phyloP scores from a whole-genome alignment of 2,329 filamentous ascomycete species.

The Fusarium sp. region DNA sequence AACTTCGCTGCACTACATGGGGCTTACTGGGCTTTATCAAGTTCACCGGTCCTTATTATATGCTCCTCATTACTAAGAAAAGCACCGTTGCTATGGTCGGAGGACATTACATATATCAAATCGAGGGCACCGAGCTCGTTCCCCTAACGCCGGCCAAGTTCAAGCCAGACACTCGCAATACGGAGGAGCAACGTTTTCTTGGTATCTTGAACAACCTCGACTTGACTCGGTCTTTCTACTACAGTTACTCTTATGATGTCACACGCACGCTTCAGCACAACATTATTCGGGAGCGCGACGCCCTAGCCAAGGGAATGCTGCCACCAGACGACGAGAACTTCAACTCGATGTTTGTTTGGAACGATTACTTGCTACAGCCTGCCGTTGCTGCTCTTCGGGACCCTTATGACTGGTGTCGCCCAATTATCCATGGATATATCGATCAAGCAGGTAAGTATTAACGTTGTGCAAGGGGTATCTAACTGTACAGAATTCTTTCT shows the following conservation, averaged over 20 bases:
- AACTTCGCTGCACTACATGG: constrained; percentile 91
- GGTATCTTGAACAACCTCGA: constrained; percentile 93
- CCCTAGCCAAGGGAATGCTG: constrained; percentile 75
- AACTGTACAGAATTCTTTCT: not conserved
- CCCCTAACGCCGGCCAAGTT: constrained; percentile 84
- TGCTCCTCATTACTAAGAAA: constrained; percentile 96
- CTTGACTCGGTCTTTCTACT: constrained; percentile 93
- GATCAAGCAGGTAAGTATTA: constrained; percentile 78
- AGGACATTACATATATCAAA: constrained; percentile 95
- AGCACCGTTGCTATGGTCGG: constrained; percentile 96
- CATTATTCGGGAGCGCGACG: constrained; percentile 83
- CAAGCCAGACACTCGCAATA: constrained; percentile 83
- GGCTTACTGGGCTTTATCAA: constrained; percentile 94
- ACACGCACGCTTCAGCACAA: constrained; percentile 94
- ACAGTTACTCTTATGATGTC: constrained; percentile 98
- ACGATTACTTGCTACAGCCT: constrained; percentile 87
- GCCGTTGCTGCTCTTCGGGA: constrained; percentile 79
- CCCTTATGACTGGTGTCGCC: constrained; percentile 95
- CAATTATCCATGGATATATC: constrained; percentile 96
- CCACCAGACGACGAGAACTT: constrained; percentile 75
- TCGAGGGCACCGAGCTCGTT: constrained; percentile 93
- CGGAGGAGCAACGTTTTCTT: constrained; percentile 91
- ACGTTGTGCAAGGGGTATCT: not conserved
- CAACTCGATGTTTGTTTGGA: constrained; percentile 99
- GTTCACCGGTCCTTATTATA: constrained; percentile 97